phyloP scores from a whole-genome alignment of 129 eudicot genomes.

The Oenanthe sinensis region DNA sequence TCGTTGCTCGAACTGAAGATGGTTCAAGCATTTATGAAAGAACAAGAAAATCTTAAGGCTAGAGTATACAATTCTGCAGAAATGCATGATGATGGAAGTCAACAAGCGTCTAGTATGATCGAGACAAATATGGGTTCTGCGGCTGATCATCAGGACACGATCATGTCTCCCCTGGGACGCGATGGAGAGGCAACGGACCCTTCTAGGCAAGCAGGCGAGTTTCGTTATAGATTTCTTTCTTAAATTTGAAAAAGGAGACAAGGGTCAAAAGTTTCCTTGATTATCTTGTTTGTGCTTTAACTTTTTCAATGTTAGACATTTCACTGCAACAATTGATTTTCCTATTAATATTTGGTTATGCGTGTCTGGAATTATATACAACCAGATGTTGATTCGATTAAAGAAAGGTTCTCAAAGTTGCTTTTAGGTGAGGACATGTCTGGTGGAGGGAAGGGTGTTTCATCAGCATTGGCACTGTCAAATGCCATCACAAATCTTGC shows the following conservation, averaged over 20 bases:
- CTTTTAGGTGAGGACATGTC: slow-evolving; percentile 22
- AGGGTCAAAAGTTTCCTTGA: not conserved
- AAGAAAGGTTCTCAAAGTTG: slow-evolving; percentile 16
- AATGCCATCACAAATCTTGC: slow-evolving; percentile 21
- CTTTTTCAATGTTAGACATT: not conserved
- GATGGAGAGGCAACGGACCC: slow-evolving; percentile 6
- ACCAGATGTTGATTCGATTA: slow-evolving; percentile 9
- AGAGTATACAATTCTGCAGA: not conserved
- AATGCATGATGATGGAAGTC: slow-evolving; percentile 11
- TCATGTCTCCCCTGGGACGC: slow-evolving; percentile 13
- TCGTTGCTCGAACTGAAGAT: slow-evolving; percentile 21
- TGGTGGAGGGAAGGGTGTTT: slow-evolving; percentile 23
- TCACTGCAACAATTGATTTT: not conserved
- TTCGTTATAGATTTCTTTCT: not conserved
- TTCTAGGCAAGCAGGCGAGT: not conserved
- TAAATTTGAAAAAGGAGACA: not conserved
- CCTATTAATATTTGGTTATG: not conserved
- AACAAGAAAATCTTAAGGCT: slow-evolving; percentile 14
- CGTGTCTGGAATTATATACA: not conserved
- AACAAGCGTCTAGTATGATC: slow-evolving; percentile 19
- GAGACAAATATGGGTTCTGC: not conserved
- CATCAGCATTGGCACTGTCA: slow-evolving; percentile 20
- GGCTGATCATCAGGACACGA: not conserved
- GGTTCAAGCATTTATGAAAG: slow-evolving; percentile 34
- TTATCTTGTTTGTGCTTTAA: not conserved